Base-by-base conservation (phyloP, 495 filamentous ascomycete species). In the Xylaria palmicola region DNA sequence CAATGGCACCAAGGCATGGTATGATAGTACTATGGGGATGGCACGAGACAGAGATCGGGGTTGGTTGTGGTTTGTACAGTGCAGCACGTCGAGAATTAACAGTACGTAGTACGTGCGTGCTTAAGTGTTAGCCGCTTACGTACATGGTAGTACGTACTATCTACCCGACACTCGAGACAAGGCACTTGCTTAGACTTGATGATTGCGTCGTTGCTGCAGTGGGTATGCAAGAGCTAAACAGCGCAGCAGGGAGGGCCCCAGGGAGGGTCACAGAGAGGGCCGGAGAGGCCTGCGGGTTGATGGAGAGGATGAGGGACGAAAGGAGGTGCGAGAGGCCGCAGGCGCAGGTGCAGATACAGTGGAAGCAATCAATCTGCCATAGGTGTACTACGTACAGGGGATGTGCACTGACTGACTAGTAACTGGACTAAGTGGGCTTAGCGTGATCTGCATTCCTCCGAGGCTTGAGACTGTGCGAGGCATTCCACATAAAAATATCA, bases 371-470 rank as follows among this genome's bases (percentile, higher is more conserved):
- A 36, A 36, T 6, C 13, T 36, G 32, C 32, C 32, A 36, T 36
- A 6, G 32, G n/a, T n/a, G n/a, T n/a, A n/a, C n/a, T n/a, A n/a
- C n/a, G n/a, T n/a, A n/a, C n/a, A n/a, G n/a, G n/a, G n/a, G n/a
- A n/a, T n/a, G n/a, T n/a, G n/a, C n/a, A n/a, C n/a, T n/a, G n/a
- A n/a, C n/a, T n/a, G n/a, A n/a, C n/a, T n/a, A n/a, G 24, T 8
- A 17, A 15, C 26, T 30, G 29, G 48, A 22, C 48, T 17, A 41
- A 55, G 30, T 30, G 34, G 51, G 51, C 9, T 56, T 56, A 56
- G 53, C 53, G 53, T 32, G 37, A 56, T 56, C 53, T 56, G 39
- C 26, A 24, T 30, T 36, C 12, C 39, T 32, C 53, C 53, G 53
- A 44, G 19, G 39, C 13, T 9, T 43, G 36, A 55, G 36, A 55